Conservation (phyloP, 345 rosid genomes). For the Punica granatum region DNA sequence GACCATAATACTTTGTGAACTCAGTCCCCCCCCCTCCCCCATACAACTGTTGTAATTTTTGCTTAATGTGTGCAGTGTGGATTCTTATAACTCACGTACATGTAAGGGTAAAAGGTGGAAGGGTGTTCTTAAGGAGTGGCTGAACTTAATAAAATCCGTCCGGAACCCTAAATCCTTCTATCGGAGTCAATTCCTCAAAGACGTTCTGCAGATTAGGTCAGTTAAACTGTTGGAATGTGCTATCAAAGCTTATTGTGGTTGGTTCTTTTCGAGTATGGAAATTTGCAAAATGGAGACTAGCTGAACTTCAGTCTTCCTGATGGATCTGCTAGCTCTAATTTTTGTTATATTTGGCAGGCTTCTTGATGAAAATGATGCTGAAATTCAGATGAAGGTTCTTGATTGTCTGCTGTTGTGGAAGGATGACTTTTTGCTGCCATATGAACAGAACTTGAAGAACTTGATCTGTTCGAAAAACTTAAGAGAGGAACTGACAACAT, state of each 20-base stretch:
- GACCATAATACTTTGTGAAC: neutral
- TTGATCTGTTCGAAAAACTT: slow-evolving; percentile 61
- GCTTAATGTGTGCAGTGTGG: slow-evolving; percentile 36
- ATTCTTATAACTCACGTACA: slow-evolving; percentile 35
- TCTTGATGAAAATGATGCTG: slow-evolving; percentile 81
- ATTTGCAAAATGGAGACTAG: neutral
- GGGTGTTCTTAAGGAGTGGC: slow-evolving; percentile 72
- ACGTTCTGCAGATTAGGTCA: slow-evolving; percentile 66
- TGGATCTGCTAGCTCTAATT: neutral
- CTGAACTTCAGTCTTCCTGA: neutral
- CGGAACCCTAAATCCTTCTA: slow-evolving; percentile 52
- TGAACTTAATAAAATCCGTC: slow-evolving; percentile 67
- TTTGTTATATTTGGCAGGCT: slow-evolving; percentile 42
- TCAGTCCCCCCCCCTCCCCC: too few relatives aligned
- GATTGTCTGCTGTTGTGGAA: slow-evolving; percentile 81
- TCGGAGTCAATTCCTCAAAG: slow-evolving; percentile 55
- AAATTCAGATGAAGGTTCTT: slow-evolving; percentile 64
- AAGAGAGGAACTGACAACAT: slow-evolving; percentile 79
- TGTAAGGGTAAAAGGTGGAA: slow-evolving; percentile 83
- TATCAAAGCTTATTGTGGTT: neutral
- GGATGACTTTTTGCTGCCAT: slow-evolving; percentile 61
- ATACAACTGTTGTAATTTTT: neutral
- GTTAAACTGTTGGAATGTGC: slow-evolving; percentile 12
- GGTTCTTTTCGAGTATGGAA: neutral
- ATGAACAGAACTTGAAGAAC: slow-evolving; percentile 67